A percentile compares a stretch with the other conserved stretches of the same genome.
phyloP scores from a whole-genome alignment of 2,329 filamentous ascomycete species.

The Pyrenophora tritici-repentis region DNA sequence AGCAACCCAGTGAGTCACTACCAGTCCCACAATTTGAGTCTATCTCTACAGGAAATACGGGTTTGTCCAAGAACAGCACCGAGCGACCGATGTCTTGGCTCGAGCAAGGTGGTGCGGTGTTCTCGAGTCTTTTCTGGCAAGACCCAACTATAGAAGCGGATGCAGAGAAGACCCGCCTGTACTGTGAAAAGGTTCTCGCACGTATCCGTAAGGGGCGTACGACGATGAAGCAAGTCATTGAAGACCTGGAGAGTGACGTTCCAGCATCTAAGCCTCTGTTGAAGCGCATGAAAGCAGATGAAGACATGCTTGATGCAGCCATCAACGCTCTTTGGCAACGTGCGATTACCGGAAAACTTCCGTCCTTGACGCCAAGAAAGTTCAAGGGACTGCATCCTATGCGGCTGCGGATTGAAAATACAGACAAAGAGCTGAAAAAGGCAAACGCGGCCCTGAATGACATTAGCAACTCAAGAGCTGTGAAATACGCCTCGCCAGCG shows the following conservation, averaged over 20 bases:
- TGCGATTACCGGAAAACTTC: constrained; percentile 5
- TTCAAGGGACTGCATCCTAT: constrained; percentile 13
- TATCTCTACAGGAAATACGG: neutral
- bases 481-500: constrained; percentile 13
- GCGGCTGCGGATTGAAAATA: constrained; percentile 22
- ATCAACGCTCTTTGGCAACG: constrained; percentile 17
- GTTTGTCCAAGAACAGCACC: constrained; percentile 29
- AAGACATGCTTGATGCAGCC: constrained; percentile 25
- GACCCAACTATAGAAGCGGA: constrained; percentile 36
- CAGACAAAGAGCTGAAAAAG: constrained; percentile 24
- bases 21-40: neutral
- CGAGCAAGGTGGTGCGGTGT: constrained; percentile 28
- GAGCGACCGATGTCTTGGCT: constrained; percentile 40
- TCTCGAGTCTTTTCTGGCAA: constrained; percentile 40
- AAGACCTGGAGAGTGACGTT: constrained; percentile 34
- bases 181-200: constrained; percentile 25
- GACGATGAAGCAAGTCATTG: constrained; percentile 29
- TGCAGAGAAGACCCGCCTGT: constrained; percentile 24
- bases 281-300: constrained; percentile 32
- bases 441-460: constrained; percentile 21
- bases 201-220: constrained; percentile 28
- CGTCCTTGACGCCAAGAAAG: constrained; percentile 15
- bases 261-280: constrained; percentile 33
- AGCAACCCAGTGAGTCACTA: neutral
- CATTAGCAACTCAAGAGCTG: constrained; percentile 7